Base-by-base conservation (phyloP, 257 asterid genomes). In the Vinca minor region DNA sequence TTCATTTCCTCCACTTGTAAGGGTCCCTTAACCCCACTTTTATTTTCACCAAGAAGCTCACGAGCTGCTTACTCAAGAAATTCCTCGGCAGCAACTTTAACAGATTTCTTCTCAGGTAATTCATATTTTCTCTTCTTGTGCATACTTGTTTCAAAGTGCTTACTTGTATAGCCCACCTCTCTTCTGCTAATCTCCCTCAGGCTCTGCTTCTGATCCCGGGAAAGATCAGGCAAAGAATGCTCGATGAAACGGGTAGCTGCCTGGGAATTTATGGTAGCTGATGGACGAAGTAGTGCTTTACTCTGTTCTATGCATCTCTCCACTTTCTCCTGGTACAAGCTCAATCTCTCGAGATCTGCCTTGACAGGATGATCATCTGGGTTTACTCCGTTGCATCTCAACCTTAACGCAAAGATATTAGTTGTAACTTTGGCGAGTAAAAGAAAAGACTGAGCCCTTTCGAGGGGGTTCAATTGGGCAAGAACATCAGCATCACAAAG, bases 31-130 rank as follows among this genome's bases (percentile, higher is more conserved):
- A 87, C 72, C 68, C 84, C 86, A 68, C 79, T 84, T 76, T 82
- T 80, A 71, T 68, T 81, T 68, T 87, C 95, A 72, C 91, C 96
- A 48, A 89, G 96, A 59, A 92, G 84, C 78, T 93, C 98, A 69
- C 76, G 77, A 35, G 97, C 79, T 63, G 97, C 98, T 82, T 93
- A 89, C 80, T 93, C 90, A 64, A 93, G 98, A 78, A 93, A 93
- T 67, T 85, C 97, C 78, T 93, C 84, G 47, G 98, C 91, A 54
- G 94, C 95, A 73, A 78, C 62, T 70, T 81, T 83, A 73, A 89
- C 90, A 66, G 96, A 81, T 79, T 84, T 90, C 72, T 78, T 89
- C 75, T 84, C 95, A 3, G 78, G 21, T 39, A 89, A 71, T 60
- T 76, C 88, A 73, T 67, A 77, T 68, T 87, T 93, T 79, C 97